Conservation (phyloP, 1,139 yeast genomes). For the Eremothecium cymbalariae region DNA sequence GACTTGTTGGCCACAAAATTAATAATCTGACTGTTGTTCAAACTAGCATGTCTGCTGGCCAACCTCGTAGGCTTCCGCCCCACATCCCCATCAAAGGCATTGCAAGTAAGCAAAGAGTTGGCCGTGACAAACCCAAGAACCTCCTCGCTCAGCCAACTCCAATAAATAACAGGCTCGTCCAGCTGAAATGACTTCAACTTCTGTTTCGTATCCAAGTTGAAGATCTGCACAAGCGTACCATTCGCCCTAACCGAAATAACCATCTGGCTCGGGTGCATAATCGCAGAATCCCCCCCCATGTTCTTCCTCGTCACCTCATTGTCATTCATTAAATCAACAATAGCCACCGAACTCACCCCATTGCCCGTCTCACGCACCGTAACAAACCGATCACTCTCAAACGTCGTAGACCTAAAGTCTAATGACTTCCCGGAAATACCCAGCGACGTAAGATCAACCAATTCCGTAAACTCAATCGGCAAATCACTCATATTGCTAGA, state of each 20-base stretch:
- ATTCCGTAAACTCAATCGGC: slow-evolving; percentile 95
- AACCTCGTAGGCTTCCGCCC: slow-evolving; percentile 66
- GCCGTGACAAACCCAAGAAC: slow-evolving; percentile 81
- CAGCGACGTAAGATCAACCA: slow-evolving; percentile 74
- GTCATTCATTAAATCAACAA: slow-evolving; percentile 72
- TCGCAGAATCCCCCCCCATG: slow-evolving; percentile 97
- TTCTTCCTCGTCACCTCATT: slow-evolving; percentile 74
- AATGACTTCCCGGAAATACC: slow-evolving; percentile 80
- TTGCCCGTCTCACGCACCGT: slow-evolving; percentile 77
- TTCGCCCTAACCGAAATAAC: slow-evolving; percentile 93
- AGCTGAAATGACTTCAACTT: slow-evolving; percentile 82
- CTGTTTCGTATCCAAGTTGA: slow-evolving; percentile 80
- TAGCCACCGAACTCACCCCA: slow-evolving; percentile 82
- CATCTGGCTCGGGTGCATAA: slow-evolving; percentile 84
- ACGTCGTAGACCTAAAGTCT: slow-evolving; percentile 88
- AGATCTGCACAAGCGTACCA: slow-evolving; percentile 91
- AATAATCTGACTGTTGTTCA: slow-evolving; percentile 81
- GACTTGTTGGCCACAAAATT: slow-evolving; percentile 77
- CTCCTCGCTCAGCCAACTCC: slow-evolving; percentile 84
- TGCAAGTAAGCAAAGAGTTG: slow-evolving; percentile 68
- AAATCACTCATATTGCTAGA: slow-evolving; percentile 65
- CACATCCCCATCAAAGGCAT: slow-evolving; percentile 72
- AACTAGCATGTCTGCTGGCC: slow-evolving; percentile 74
- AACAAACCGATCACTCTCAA: slow-evolving; percentile 86
- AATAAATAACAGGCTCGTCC: slow-evolving; percentile 83